These are phyloP conservation scores for Metschnikowia borealis DNA, from an alignment of 805 yeast species.

Conservation along the genomic window DNA sequence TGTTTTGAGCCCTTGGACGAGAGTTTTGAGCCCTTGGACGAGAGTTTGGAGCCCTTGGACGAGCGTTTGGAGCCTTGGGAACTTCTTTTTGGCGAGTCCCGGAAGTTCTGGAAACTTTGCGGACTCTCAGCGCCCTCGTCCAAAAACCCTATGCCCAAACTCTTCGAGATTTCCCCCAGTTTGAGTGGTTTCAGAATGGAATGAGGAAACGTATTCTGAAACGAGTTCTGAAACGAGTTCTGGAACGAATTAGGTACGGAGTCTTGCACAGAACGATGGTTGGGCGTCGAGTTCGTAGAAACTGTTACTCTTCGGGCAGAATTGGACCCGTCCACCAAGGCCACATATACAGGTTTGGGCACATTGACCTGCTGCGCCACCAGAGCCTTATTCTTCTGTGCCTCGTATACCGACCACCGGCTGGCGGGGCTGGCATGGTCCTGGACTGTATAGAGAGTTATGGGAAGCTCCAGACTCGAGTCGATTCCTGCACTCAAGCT, in stretches of 20 bases:
- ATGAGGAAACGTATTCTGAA: background rate
- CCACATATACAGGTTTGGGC: conserved; percentile 3
- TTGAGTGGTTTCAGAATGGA: too few relatives aligned
- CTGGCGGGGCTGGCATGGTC: conserved; percentile 14
- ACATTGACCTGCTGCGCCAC: background rate
- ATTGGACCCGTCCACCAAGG: conserved; percentile 8
- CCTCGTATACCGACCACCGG: conserved; percentile 10
- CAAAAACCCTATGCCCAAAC: too few relatives aligned
- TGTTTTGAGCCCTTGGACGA: background rate
- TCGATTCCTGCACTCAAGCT: conserved; percentile 29
- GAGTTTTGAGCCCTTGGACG: too few relatives aligned
- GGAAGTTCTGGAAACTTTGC: too few relatives aligned
- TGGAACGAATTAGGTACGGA: background rate
- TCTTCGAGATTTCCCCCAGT: too few relatives aligned
- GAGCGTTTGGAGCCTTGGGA: background rate
- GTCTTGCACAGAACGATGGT: too few relatives aligned
- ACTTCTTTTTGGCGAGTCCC: too few relatives aligned
- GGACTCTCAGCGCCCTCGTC: too few relatives aligned
- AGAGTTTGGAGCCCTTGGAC: too few relatives aligned
- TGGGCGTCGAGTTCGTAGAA: background rate
- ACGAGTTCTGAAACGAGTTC: background rate
- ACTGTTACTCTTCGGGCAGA: conserved; percentile 7
- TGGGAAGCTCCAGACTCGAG: conserved; percentile 24
- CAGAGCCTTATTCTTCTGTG: background rate
- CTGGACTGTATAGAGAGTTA: conserved; percentile 29